Base-by-base conservation (phyloP, 768 basidiomycete species). In the Boletus sp. region DNA sequence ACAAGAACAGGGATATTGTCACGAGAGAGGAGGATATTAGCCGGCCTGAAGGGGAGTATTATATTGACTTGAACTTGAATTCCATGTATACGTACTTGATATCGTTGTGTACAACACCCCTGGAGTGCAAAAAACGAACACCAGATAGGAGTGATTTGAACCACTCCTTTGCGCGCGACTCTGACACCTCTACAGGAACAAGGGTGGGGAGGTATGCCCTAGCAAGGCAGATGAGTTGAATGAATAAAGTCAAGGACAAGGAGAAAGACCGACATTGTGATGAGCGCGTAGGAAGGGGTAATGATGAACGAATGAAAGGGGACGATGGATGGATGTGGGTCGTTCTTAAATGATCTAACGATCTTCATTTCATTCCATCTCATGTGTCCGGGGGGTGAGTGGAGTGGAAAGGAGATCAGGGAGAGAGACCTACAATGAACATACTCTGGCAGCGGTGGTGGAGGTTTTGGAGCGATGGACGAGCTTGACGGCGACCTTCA, bases 291-390 rank as follows among this genome's bases (percentile, higher is more conserved):
- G 29, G 84, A 88, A 5, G 92, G 90, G 0, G 92, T 92, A 61
- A 95, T 90, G 67, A 96, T 87, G 78, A 98, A 98, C 4, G 90
- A 88, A 64, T 94, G 87, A 72, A 98, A 98, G 11, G 84, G 83
- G 57, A 98, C 89, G 71, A 98, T 88, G 56, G 90, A 90, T 0
- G 93, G 94, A 67, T 98, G 96, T 9, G 87, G 84, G 63, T 93
- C 87, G 42, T 83, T 74, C 74, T 88, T 89, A 70, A 98, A 84
- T 11, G 84, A 77, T 61, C 90, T 80, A 55, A 98, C 85, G 63
- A 95, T 88, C 79, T 96, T 96, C 93, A 95, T 95, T 76, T 98
- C 94, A 66, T 94, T 95, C 94, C 94, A 93, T 75, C 90, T 93
- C n/a, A 43, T 32, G 23, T 3, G 42, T 33, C 1, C 38, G 21